Percentiles rank a stretch among this genome's conserved stretches.
phyloP scores from a whole-genome alignment of 495 filamentous ascomycete species.

The Schizothecium vesticola region DNA sequence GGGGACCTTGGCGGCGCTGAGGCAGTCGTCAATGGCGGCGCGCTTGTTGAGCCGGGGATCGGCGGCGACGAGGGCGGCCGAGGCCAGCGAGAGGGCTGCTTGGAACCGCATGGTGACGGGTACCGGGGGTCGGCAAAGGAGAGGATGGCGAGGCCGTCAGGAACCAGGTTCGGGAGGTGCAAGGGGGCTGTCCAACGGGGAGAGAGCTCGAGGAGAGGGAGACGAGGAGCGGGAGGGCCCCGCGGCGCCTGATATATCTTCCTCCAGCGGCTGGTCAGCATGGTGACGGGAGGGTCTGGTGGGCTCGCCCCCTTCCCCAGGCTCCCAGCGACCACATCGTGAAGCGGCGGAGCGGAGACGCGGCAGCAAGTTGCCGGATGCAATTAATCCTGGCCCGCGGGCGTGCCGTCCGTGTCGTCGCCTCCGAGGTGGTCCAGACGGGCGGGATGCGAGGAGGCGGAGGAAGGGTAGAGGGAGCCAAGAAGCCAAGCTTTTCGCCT shows the following conservation, averaged over 20 bases:
- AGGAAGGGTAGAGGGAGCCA: neutral
- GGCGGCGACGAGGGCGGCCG: slow-evolving; percentile 15
- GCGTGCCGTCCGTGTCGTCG: neutral
- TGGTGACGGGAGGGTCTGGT: neutral
- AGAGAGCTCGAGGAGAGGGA: neutral
- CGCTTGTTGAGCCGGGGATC: slow-evolving; percentile 19
- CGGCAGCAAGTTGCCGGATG: neutral
- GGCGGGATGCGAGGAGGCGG: neutral
- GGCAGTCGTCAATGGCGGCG: slow-evolving; percentile 39
- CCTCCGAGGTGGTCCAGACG: neutral
- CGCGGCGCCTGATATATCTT: neutral
- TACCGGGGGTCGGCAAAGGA: neutral
- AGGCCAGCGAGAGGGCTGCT: slow-evolving; percentile 11
- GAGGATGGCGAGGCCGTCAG: neutral
- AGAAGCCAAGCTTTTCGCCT: neutral
- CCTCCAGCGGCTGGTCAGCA: neutral
- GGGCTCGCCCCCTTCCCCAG: neutral
- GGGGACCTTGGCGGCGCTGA: slow-evolving; percentile 29
- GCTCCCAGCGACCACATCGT: neutral
- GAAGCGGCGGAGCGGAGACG: neutral
- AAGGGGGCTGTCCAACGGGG: neutral
- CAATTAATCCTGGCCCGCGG: neutral
- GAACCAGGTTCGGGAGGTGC: neutral
- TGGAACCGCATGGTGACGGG: slow-evolving; percentile 16
- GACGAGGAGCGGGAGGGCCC: neutral